Evolutionary conservation across 768 basidiomycete species (phyloP).

Genomic region (Tylopilus rubrobrunneus): DNA sequence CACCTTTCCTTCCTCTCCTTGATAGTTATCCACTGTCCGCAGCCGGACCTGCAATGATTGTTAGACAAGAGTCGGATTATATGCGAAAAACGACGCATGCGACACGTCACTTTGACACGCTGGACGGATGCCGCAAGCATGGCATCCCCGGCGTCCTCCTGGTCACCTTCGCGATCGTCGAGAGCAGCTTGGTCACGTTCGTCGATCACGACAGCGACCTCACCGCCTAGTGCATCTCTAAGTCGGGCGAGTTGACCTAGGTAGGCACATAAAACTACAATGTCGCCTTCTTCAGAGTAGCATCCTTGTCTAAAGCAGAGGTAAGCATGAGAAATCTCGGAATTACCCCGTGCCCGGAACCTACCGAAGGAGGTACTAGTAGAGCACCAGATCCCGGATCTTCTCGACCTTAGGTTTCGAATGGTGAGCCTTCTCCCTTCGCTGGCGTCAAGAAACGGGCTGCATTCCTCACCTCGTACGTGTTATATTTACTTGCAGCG

Average conservation of each 20-base stretch:
- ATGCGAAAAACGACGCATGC: constrained; percentile 34
- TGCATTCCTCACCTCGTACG: too few species aligned
- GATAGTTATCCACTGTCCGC: constrained; percentile 75
- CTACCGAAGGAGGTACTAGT: too few species aligned
- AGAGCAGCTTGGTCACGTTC: constrained; percentile 65
- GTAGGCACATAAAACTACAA: too few species aligned
- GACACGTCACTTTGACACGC: constrained; percentile 47
- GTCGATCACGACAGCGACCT: constrained; percentile 63
- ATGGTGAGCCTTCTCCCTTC: too few species aligned
- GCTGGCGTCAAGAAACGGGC: too few species aligned
- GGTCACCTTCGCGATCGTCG: constrained; percentile 44
- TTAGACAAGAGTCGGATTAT: not conserved
- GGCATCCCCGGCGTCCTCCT: constrained; percentile 31
- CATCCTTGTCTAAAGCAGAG: too few species aligned
- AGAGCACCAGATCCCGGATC: too few species aligned
- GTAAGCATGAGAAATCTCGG: not conserved
- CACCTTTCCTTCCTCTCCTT: constrained; percentile 68
- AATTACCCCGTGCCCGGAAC: too few species aligned
- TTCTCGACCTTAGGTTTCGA: too few species aligned
- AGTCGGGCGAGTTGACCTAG: too few species aligned
- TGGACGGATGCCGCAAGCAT: constrained; percentile 30
- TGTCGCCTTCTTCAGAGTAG: too few species aligned
- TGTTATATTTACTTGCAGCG: too few species aligned
- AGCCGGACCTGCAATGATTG: constrained; percentile 48
- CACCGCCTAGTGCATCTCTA: constrained; percentile 34